Percentiles rank a stretch among this genome's conserved stretches.
Evolutionary conservation across 192 early-diverging fungal genomes (phyloP).

Genomic region (Funneliformis geosporum): DNA sequence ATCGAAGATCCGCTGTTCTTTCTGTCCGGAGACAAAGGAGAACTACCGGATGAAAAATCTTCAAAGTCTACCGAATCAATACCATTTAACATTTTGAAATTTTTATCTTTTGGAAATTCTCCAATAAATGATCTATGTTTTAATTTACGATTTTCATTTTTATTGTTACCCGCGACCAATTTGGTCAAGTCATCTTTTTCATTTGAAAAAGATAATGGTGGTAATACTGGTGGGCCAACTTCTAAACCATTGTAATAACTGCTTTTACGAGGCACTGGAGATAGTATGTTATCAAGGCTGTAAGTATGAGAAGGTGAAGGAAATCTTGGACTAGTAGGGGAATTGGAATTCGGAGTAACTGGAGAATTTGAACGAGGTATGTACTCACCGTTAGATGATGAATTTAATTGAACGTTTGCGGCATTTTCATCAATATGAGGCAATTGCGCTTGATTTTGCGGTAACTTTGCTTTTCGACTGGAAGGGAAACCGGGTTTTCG

Average conservation of each 20-base stretch:
- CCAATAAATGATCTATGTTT: neutral
- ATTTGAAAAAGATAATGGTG: conserved; percentile 20
- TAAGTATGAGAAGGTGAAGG: neutral
- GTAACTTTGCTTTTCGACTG: neutral
- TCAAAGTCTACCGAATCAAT: neutral
- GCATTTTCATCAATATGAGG: conserved; percentile 20
- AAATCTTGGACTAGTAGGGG: conserved; percentile 24
- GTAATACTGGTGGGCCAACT: conserved; percentile 14
- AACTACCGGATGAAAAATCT: neutral
- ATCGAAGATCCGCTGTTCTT: conserved; percentile 22
- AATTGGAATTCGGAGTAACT: neutral
- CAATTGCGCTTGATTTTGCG: conserved; percentile 9
- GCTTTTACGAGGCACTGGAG: conserved; percentile 1
- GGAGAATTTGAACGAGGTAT: neutral
- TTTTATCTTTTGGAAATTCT: neutral
- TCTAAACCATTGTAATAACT: neutral
- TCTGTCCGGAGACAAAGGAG: neutral
- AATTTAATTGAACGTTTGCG: neutral
- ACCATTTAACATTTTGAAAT: conserved; percentile 7
- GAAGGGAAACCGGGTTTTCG: neutral
- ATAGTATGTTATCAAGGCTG: neutral
- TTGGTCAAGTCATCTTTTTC: neutral
- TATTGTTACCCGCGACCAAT: neutral
- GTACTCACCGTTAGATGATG: neutral
- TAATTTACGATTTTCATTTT: neutral